Conservation (phyloP, 371 early-diverging fungal species). For the Mortierella sp. region DNA sequence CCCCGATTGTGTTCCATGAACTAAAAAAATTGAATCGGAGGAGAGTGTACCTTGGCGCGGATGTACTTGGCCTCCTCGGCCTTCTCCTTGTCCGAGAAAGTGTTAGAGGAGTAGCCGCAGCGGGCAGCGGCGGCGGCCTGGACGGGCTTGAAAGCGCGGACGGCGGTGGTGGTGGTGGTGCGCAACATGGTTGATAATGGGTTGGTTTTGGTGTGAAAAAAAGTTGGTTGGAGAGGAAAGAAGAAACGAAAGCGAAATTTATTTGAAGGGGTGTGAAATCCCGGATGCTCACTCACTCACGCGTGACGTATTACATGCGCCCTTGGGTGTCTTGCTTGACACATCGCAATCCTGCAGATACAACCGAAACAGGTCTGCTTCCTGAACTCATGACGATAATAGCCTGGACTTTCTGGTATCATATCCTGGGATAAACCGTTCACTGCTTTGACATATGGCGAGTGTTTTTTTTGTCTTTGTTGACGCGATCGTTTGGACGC, state of each 20-base stretch:
- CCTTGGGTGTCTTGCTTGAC: not conserved
- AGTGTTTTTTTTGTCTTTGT: too few species aligned
- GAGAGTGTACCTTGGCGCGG: slow-evolving; percentile 35
- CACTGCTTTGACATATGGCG: too few species aligned
- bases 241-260: not conserved
- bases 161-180: slow-evolving; percentile 43
- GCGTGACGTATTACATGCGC: slow-evolving; percentile 6
- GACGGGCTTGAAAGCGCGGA: slow-evolving; percentile 55
- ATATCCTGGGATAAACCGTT: not conserved
- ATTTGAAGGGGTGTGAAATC: not conserved
- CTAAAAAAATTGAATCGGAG: not conserved
- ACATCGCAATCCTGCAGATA: not conserved
- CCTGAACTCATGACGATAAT: not conserved
- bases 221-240: not conserved
- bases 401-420: not conserved
- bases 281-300: not conserved
- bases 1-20: not conserved
- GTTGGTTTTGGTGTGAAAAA: not conserved
- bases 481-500: too few species aligned
- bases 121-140: slow-evolving; percentile 47
- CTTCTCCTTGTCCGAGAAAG: slow-evolving; percentile 42
- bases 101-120: slow-evolving; percentile 31
- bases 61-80: slow-evolving; percentile 48
- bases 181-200: slow-evolving; percentile 47
- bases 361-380: not conserved